Base-by-base conservation (phyloP, 768 basidiomycete genomes). In the Gymnopilus dilepis region DNA sequence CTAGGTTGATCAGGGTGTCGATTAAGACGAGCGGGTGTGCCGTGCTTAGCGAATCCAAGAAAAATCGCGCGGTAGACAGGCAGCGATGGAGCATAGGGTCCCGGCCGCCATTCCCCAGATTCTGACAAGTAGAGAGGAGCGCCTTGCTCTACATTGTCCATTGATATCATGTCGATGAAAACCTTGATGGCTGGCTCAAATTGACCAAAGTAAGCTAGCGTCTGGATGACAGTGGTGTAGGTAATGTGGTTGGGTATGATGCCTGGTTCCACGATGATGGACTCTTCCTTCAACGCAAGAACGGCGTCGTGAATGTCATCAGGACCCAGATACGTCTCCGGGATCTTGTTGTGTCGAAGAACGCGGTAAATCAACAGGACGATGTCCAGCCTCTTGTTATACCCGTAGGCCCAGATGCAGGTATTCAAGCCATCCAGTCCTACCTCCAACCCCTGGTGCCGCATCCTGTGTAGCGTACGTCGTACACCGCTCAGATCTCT, bases 31-130 rank as follows among this genome's bases (percentile, higher is more conserved):
- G 73, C 68, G 6, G 72, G 67, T 33, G 74, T 64, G 38, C 84
- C 90, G 65, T 91, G 86, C 11, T 83, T 84, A 6, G 80, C 77
- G 70, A 93, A 95, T 0, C 91, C 92, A 17, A 90, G 80, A 69
- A 95, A 94, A 40, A 95, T 71, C 17, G 84, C 84, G 21, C 91
- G 85, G 71, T 89, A 95, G 31, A 86, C 77, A 21, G 82, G 73
- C 48, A 84, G 69, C 1, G 79, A 84, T 2, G 84, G 84, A 24
- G 69, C 72, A 58, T 80, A 83, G 7, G 69, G 68, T 11, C 59
- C 60, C 1, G 74, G 73, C 24, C 67, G 58, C 3, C 73, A 65
- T 19, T 67, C 56, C 4, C 73, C 73, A 19, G 70, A 62, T 2
- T 76, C 69, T 19, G 71, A 72, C 3, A 56, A 65, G 28, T 66